Conservation (phyloP, 306 rosid genomes). For the Cucurbita maxima region DNA sequence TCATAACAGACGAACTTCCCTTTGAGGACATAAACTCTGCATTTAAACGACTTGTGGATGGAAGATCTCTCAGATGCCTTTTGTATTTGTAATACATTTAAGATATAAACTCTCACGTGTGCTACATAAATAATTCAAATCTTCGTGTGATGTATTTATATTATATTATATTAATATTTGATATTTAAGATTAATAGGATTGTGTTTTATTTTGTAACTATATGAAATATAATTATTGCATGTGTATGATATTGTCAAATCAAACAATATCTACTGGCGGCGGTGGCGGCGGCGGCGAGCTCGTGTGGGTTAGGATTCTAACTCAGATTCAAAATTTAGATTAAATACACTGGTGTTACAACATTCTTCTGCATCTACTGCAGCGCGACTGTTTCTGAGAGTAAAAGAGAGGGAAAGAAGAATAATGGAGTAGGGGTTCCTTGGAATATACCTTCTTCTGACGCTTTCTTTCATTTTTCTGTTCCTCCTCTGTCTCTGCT, state of each 20-base stretch:
- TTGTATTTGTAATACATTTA: not conserved
- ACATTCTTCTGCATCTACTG: too few relatives aligned
- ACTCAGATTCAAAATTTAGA: too few relatives aligned
- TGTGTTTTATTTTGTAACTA: not conserved
- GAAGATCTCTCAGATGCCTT: conserved; percentile 60
- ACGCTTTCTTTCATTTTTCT: conserved; percentile 3
- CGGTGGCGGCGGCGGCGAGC: too few relatives aligned
- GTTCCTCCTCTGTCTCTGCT: not conserved
- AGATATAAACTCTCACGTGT: too few relatives aligned
- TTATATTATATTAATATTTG: not conserved
- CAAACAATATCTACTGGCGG: too few relatives aligned
- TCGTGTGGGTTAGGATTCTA: too few relatives aligned
- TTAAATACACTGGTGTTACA: too few relatives aligned
- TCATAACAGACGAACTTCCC: conserved; percentile 76
- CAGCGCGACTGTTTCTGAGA: too few relatives aligned
- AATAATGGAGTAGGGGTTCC: not conserved
- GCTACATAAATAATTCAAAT: not conserved
- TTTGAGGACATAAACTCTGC: conserved; percentile 64
- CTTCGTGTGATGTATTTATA: not conserved
- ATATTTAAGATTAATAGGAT: not conserved
- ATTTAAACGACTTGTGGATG: conserved; percentile 38
- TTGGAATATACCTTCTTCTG: not conserved
- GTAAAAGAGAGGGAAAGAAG: too few relatives aligned
- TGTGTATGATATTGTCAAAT: too few relatives aligned
- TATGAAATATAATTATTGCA: not conserved